A percentile compares a stretch with the other conserved stretches of the same genome.
phyloP scores from a whole-genome alignment of 2,329 filamentous ascomycete genomes.

The Trichophyton benhamiae region DNA sequence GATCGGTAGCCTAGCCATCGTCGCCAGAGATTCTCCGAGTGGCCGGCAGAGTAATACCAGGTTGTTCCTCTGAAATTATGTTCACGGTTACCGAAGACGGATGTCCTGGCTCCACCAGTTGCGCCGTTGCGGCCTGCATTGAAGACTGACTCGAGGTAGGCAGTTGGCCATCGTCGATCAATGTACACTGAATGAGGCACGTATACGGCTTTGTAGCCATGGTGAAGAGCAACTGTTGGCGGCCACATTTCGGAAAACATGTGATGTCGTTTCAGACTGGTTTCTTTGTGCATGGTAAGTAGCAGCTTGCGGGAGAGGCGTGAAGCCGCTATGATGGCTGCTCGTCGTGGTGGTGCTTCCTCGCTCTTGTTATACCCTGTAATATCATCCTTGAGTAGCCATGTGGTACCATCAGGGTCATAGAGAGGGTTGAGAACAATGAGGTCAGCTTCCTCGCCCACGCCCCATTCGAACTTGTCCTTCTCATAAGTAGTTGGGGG shows the following conservation, averaged over 20 bases:
- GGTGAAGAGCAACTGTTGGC: conserved; percentile 71
- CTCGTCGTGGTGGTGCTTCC: conserved; percentile 55
- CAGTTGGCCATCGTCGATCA: conserved; percentile 72
- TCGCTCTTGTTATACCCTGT: conserved; percentile 64
- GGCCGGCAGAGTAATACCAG: conserved; percentile 85
- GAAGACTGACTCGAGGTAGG: conserved; percentile 64
- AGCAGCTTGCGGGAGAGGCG: conserved; percentile 72
- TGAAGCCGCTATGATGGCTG: conserved; percentile 78
- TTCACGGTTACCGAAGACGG: conserved; percentile 70
- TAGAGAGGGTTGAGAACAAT: conserved; percentile 89
- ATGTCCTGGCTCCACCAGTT: conserved; percentile 58
- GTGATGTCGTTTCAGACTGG: conserved; percentile 68
- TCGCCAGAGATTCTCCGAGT: conserved; percentile 67
- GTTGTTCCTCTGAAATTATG: conserved; percentile 77
- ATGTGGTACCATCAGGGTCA: conserved; percentile 75
- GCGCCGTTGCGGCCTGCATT: conserved; percentile 68
- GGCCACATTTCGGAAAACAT: conserved; percentile 98
- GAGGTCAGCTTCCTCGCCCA: conserved; percentile 79
- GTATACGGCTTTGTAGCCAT: conserved; percentile 85
- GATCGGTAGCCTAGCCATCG: conserved; percentile 77
- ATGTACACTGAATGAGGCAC: conserved; percentile 81
- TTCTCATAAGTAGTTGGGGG: conserved; percentile 63
- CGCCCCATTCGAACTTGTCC: conserved; percentile 75
- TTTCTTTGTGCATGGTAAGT: conserved; percentile 81
- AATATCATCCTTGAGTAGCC: conserved; percentile 70